Conservation (phyloP, 2,329 filamentous ascomycete genomes). For the Verticillium dahliae region DNA sequence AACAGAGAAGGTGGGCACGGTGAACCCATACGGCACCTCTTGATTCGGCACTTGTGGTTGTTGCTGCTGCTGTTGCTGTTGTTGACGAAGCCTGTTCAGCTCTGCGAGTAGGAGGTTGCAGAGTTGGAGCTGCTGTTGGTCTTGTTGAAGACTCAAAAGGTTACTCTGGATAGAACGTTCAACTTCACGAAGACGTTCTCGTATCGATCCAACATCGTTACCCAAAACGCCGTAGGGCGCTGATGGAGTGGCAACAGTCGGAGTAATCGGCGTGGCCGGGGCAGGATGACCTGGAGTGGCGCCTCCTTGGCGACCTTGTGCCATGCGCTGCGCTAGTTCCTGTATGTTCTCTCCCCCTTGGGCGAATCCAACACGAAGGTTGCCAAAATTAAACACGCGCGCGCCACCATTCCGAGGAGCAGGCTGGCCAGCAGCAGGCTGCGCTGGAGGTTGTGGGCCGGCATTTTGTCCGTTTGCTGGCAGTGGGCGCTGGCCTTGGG, state of each 20-base stretch:
- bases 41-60: conserved; percentile 15
- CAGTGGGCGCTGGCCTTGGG: conserved; percentile 1
- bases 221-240: conserved; percentile 13
- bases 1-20: conserved; percentile 2
- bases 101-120: conserved; percentile 63
- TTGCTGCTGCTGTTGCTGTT: conserved; percentile 37
- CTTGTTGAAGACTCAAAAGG: conserved; percentile 53
- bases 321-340: conserved; percentile 60
- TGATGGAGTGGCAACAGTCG: conserved; percentile 12
- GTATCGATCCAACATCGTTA: conserved; percentile 38
- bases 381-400: conserved; percentile 66
- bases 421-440: background rate
- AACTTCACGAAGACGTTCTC: conserved; percentile 56
- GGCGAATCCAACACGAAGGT: conserved; percentile 70
- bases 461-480: conserved; percentile 14
- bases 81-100: conserved; percentile 55
- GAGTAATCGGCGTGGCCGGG: background rate
- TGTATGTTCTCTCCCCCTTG: conserved; percentile 61
- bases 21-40: conserved; percentile 11
- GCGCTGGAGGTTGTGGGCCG: background rate
- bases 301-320: conserved; percentile 26
- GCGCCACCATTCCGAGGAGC: conserved; percentile 33
- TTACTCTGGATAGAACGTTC: conserved; percentile 66
- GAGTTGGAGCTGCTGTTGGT: conserved; percentile 61
- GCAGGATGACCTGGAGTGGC: conserved; percentile 1